A percentile compares a stretch with the other conserved stretches of the same genome.
phyloP scores from a whole-genome alignment of 805 yeast genomes.

The Sugiyamaella chiloensis region DNA sequence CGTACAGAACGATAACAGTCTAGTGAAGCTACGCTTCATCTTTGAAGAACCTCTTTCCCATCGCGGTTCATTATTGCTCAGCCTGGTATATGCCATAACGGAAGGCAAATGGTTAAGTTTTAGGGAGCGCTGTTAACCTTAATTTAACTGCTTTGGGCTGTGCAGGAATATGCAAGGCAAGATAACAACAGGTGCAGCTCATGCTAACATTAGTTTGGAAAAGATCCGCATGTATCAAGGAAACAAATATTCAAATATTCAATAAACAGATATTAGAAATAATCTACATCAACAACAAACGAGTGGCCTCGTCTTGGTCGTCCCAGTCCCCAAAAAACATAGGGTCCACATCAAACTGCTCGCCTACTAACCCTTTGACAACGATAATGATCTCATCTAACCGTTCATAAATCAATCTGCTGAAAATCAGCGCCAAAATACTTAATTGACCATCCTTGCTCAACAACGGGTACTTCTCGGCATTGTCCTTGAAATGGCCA shows the following conservation, averaged over 20 bases:
- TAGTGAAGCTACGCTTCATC: background rate
- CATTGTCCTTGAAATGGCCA: background rate
- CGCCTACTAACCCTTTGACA: slow-evolving; percentile 36
- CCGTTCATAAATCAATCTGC: slow-evolving; percentile 32
- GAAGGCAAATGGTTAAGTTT: background rate
- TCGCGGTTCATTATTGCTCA: background rate
- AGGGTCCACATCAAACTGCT: slow-evolving; percentile 29
- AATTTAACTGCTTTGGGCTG: too few relatives aligned
- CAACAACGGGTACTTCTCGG: slow-evolving; percentile 7
- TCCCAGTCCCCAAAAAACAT: slow-evolving; percentile 5
- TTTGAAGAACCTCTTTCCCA: background rate
- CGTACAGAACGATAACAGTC: background rate
- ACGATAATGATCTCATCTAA: slow-evolving; percentile 31
- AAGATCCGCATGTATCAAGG: too few relatives aligned
- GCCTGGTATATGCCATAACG: background rate
- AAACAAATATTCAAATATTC: too few relatives aligned
- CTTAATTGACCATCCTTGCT: slow-evolving; percentile 26
- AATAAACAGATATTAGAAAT: background rate
- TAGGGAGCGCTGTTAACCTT: too few relatives aligned
- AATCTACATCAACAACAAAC: background rate
- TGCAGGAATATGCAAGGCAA: too few relatives aligned
- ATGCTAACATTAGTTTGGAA: too few relatives aligned
- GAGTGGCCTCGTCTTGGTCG: slow-evolving; percentile 2
- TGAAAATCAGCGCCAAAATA: slow-evolving; percentile 26
- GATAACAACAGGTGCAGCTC: too few relatives aligned